Evolutionary conservation across 441 rosid genomes (phyloP).

Genomic region (Daphne laureola): DNA sequence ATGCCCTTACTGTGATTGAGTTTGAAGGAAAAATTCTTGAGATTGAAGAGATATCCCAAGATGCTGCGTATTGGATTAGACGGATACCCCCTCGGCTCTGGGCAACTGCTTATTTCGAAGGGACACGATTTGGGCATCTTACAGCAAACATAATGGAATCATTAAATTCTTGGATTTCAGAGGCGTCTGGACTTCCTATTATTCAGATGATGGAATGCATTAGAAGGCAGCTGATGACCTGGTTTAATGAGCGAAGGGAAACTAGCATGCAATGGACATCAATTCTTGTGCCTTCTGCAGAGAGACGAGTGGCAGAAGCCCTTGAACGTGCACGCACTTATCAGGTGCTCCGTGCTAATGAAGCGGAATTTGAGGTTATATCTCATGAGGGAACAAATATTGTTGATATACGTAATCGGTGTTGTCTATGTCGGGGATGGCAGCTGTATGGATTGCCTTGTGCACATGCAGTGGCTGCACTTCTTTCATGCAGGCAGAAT

Average conservation of each 20-base stretch:
- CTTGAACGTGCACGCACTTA: conserved; percentile 80
- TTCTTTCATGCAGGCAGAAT: conserved; percentile 94
- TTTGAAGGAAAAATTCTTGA: conserved; percentile 89
- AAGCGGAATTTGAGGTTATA: conserved; percentile 93
- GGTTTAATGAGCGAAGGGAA: conserved; percentile 93
- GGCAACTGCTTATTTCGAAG: conserved; percentile 96
- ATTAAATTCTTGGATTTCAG: conserved; percentile 76
- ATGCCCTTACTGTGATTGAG: conserved; percentile 82
- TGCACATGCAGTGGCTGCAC: conserved; percentile 95
- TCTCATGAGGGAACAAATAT: conserved; percentile 89
- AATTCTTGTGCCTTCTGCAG: conserved; percentile 88
- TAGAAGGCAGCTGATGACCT: conserved; percentile 90
- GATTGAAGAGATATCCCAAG: conserved; percentile 88
- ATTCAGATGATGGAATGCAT: conserved; percentile 98
- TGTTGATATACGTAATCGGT: conserved; percentile 83
- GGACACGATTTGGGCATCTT: conserved; percentile 80
- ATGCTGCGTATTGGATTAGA: conserved; percentile 87
- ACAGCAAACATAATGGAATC: conserved; percentile 87
- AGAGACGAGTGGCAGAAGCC: conserved; percentile 79
- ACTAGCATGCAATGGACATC: conserved; percentile 94
- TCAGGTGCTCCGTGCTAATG: conserved; percentile 93
- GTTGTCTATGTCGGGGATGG: conserved; percentile 98
- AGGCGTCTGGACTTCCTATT: conserved; percentile 94
- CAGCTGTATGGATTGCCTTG: conserved; percentile 93
- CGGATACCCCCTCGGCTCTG: conserved; percentile 85